A percentile compares a stretch with the other conserved stretches of the same genome.
Conservation (phyloP, 768 basidiomycete species). For the Boletus rufocinnamomeus region DNA sequence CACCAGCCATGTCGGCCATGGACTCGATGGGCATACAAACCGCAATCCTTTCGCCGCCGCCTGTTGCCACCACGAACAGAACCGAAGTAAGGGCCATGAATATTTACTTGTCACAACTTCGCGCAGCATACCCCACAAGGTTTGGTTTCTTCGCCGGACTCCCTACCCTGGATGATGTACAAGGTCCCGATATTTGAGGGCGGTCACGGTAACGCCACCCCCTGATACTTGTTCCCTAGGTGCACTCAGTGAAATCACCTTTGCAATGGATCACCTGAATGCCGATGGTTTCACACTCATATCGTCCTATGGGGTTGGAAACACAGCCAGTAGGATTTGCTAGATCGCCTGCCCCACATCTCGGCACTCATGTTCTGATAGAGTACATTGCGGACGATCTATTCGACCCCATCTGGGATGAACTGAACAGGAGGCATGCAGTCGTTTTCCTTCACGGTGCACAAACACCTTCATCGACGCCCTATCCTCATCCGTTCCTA, state of each 20-base stretch:
- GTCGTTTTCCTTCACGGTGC: constrained; percentile 75
- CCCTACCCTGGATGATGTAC: constrained; percentile 60
- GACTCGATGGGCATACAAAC: constrained; percentile 55
- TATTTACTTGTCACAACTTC: constrained; percentile 46
- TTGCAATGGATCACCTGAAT: constrained; percentile 58
- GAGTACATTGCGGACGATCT: constrained; percentile 66
- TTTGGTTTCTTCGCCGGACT: constrained; percentile 74
- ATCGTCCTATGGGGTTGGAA: constrained; percentile 65
- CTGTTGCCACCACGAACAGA: constrained; percentile 49
- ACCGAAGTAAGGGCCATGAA: constrained; percentile 50
- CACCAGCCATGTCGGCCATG: constrained; percentile 64
- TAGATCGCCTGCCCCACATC: background rate
- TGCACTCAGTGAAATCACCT: constrained; percentile 58
- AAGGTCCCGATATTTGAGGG: constrained; percentile 42
- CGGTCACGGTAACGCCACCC: background rate
- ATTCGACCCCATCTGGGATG: constrained; percentile 71
- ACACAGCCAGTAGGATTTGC: constrained; percentile 48
- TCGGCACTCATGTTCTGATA: constrained; percentile 29
- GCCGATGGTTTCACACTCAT: constrained; percentile 67
- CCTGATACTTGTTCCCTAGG: constrained; percentile 40
- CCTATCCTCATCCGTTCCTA: constrained; percentile 61
- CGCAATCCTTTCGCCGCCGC: constrained; percentile 69
- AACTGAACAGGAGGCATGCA: constrained; percentile 56
- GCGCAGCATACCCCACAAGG: constrained; percentile 48
- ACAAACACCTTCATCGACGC: constrained; percentile 63